Evolutionary conservation across 768 basidiomycete genomes (phyloP).

Genomic region (Mycena leptocephala): DNA sequence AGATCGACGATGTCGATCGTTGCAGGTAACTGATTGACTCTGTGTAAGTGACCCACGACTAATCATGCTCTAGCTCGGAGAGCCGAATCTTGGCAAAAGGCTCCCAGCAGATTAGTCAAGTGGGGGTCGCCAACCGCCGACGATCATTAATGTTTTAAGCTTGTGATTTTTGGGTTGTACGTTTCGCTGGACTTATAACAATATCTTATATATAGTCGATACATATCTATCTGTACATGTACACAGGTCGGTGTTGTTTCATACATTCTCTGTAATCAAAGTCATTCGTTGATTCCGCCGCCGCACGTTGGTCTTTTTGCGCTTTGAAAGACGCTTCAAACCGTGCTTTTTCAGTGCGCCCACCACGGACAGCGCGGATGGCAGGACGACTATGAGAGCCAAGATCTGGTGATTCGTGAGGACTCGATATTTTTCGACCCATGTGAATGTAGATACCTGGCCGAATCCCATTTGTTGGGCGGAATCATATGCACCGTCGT

Average conservation of each 20-base stretch:
- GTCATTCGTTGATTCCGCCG: slow-evolving; percentile 19
- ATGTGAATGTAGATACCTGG: slow-evolving; percentile 43
- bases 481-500: slow-evolving; percentile 42
- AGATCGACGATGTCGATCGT: slow-evolving; percentile 81
- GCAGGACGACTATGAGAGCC: slow-evolving; percentile 58
- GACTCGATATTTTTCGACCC: neutral
- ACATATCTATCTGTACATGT: slow-evolving; percentile 15
- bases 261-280: slow-evolving; percentile 28
- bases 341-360: slow-evolving; percentile 52
- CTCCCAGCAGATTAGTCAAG: slow-evolving; percentile 65
- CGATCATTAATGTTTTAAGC: slow-evolving; percentile 56
- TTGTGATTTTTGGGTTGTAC: neutral
- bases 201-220: slow-evolving; percentile 1
- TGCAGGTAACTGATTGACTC: slow-evolving; percentile 51
- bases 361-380: slow-evolving; percentile 53
- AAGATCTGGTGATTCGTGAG: slow-evolving; percentile 47
- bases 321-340: slow-evolving; percentile 47
- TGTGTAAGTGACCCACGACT: neutral
- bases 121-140: slow-evolving; percentile 75
- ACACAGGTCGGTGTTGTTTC: slow-evolving; percentile 5
- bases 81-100: slow-evolving; percentile 78
- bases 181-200: neutral
- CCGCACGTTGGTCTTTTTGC: slow-evolving; percentile 34
- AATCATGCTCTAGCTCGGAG: slow-evolving; percentile 54
- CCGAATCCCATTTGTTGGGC: slow-evolving; percentile 57